Evolutionary conservation across 2,329 filamentous ascomycete species (phyloP), one percentile per base, ranked within the genome.

Genomic region (Annulohypoxylon truncatum): DNA sequence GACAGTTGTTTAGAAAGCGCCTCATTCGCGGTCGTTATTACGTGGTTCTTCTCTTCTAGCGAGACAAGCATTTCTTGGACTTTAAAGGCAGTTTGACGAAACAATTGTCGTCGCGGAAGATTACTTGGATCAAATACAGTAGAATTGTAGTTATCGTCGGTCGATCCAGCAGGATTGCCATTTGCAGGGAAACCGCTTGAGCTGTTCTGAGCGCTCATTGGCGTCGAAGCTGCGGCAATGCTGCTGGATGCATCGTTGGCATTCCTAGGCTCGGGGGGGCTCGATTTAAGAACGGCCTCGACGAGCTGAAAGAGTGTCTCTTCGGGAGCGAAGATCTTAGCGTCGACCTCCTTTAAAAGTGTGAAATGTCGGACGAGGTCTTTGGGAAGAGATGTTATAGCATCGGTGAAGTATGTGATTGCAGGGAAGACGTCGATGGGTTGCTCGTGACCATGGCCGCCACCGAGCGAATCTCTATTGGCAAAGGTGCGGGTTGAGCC

Each of bases 291-390:
- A 66, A 92, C 88, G 56, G 85, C 85, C 66, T 90, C 85, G 73
- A 97, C 87, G 67, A 96, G 85, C 75, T 91, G 87, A 75, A 91
- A 90, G 63, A 99, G 85, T 75, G 90, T 87, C 73, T 96, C 91
- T 78, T 97, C 93, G 5, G 96, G 92, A 24, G 89, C 90, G 80
- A 94, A 96, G 70, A 97, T 92, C 82, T 99, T 99, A 68, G 95
- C 95, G 82, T 99, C 96, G 50, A 98, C 96, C 81, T 99, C 96
- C 79, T 97, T 97, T 72, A 99, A 85, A 61, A 98, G 87, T 31
- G 95, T 97, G 74, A 97, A 97, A 79, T 99, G 95, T 76, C 94
- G 90, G 73, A 97, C 93, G 53, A 97, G 92, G 81, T 99, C 96
- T 78, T 94, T 94, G 3, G 96, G 96, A 24, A 99, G 87, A 38